These are phyloP conservation scores for Carex cristatella DNA, from an alignment of 176 grass and related monocot species.

Conservation along the genomic window DNA sequence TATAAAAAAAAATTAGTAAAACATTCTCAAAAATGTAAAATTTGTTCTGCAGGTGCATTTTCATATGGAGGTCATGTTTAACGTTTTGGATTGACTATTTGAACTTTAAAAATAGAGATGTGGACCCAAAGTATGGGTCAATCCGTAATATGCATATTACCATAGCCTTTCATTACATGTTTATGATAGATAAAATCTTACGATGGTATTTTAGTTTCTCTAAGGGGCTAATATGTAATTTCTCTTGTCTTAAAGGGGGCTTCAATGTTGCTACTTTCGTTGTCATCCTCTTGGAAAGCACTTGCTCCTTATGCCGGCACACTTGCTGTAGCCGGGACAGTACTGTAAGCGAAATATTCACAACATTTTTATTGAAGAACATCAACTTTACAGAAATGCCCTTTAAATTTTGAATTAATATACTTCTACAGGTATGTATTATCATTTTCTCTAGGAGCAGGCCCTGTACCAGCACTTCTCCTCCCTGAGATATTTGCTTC, in stretches of 20 bases:
- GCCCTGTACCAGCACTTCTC: conserved; percentile 91
- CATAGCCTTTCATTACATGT: not conserved
- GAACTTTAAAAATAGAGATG: too few species aligned
- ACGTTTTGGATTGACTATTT: too few species aligned
- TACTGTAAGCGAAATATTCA: conserved; percentile 61
- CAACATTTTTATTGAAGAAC: not conserved
- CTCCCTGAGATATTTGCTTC: conserved; percentile 99
- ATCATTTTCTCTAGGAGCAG: conserved; percentile 94
- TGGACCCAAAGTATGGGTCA: too few species aligned
- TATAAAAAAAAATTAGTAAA: too few species aligned
- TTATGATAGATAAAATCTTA: not conserved
- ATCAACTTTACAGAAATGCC: not conserved
- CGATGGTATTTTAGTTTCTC: not conserved
- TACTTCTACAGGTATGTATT: conserved; percentile 64
- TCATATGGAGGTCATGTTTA: too few species aligned
- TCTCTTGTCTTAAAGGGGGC: conserved; percentile 40
- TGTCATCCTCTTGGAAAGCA: conserved; percentile 87
- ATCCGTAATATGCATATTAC: too few species aligned
- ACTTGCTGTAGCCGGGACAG: conserved; percentile 84
- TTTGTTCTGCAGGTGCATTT: too few species aligned
- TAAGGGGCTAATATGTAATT: not conserved
- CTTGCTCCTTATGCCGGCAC: conserved; percentile 88
- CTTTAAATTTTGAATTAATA: conserved; percentile 24
- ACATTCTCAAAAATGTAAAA: too few species aligned
- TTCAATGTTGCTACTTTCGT: conserved; percentile 81